phyloP scores from a whole-genome alignment of 164 flowering plant species.

The Macadamia tetraphylla region DNA sequence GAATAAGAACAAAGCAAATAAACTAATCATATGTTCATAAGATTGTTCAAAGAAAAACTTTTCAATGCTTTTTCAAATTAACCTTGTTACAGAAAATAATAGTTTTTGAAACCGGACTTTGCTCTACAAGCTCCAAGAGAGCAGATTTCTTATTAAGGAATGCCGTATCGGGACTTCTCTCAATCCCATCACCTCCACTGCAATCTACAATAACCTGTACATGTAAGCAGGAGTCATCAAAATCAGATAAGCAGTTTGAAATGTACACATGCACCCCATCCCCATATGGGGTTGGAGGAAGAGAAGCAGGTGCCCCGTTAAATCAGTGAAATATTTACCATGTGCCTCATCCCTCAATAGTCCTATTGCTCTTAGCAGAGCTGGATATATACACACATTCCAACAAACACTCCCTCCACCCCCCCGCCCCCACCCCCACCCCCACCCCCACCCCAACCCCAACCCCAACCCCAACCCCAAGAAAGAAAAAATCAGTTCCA shows the following conservation, averaged over 20 bases:
- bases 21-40: background rate
- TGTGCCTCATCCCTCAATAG: no score
- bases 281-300: no score
- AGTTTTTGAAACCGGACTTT: conserved; percentile 64
- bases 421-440: no score
- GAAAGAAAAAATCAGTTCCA: no score
- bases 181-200: conserved; percentile 70
- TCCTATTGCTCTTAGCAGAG: no score
- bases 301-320: no score
- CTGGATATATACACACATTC: no score
- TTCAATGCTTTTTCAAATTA: conserved; percentile 2
- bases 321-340: no score
- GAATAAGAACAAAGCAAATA: background rate
- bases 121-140: conserved; percentile 60
- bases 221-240: background rate
- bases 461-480: no score
- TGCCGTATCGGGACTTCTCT: conserved; percentile 81
- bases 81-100: conserved; percentile 97
- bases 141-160: conserved; percentile 87
- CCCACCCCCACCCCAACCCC: no score
- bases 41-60: background rate
- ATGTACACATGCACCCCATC: no score
- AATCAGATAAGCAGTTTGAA: conserved; percentile 4
- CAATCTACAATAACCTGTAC: conserved; percentile 89
- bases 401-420: no score